Evolutionary conservation across 768 basidiomycete species (phyloP).

Genomic region (Leccinum arenicola): DNA sequence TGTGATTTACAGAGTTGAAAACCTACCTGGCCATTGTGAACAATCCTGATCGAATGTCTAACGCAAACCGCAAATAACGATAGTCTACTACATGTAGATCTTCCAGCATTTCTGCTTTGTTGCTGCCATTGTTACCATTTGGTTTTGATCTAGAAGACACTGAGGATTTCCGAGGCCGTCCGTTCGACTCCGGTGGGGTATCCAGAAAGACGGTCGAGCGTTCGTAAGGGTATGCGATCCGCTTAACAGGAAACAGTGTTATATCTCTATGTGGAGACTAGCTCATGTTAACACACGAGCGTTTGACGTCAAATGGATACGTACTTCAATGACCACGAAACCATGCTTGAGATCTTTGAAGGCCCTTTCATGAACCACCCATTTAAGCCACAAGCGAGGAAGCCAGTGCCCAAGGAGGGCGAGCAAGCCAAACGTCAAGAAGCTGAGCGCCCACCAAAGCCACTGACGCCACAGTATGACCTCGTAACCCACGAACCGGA

Average conservation of each 20-base stretch:
- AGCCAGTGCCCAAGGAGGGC: conserved; percentile 91
- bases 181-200: conserved; percentile 30
- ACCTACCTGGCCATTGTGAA: conserved; percentile 77
- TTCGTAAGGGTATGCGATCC: conserved; percentile 71
- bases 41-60: conserved; percentile 80
- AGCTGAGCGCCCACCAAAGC: conserved; percentile 70
- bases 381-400: conserved; percentile 86
- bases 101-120: conserved; percentile 39
- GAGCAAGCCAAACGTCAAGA: conserved; percentile 68
- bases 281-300: conserved; percentile 21
- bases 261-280: conserved; percentile 86
- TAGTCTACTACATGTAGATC: conserved; percentile 78
- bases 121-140: conserved; percentile 31
- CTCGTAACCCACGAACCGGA: conserved; percentile 87
- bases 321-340: conserved; percentile 87
- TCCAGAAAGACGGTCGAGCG: conserved; percentile 76
- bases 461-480: conserved; percentile 56
- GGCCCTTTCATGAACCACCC: conserved; percentile 78
- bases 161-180: conserved; percentile 18
- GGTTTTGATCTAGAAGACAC: conserved; percentile 28
- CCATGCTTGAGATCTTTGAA: conserved; percentile 71
- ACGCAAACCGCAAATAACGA: conserved; percentile 85
- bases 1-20: background rate
- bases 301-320: conserved; percentile 22
- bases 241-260: conserved; percentile 67